Evolutionary conservation across 768 basidiomycete genomes (phyloP).

Genomic region (Cantharellus anzutake): DNA sequence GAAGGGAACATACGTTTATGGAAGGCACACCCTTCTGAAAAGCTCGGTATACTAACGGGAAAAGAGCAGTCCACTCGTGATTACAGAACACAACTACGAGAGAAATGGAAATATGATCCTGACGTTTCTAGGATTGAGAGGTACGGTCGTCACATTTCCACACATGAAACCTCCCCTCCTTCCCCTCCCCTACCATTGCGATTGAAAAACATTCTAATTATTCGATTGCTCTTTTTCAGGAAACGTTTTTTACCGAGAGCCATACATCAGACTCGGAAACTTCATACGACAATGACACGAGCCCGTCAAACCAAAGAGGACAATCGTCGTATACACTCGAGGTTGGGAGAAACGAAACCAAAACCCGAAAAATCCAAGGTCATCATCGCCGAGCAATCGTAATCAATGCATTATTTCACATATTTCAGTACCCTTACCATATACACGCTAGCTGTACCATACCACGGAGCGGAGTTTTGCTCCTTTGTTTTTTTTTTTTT

Average conservation of each 20-base stretch:
- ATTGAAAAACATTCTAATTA: neutral
- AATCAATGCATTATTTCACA: conserved; percentile 26
- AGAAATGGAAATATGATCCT: conserved; percentile 72
- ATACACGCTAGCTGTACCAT: conserved; percentile 18
- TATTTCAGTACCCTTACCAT: too few species aligned
- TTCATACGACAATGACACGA: conserved; percentile 88
- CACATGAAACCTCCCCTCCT: neutral
- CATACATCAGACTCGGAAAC: conserved; percentile 70
- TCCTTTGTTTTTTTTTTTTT: conserved; percentile 28
- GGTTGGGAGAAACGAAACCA: conserved; percentile 71
- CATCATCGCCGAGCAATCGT: conserved; percentile 59
- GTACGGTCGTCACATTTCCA: conserved; percentile 18
- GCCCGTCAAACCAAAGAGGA: conserved; percentile 84
- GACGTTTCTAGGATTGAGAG: conserved; percentile 68
- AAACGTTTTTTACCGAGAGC: conserved; percentile 74
- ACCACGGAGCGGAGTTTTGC: conserved; percentile 17
- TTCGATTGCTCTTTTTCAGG: conserved; percentile 19
- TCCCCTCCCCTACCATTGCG: conserved; percentile 18
- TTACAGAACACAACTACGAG: conserved; percentile 73
- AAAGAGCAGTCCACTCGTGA: conserved; percentile 83
- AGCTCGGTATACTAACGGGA: conserved; percentile 76
- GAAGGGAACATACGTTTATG: conserved; percentile 90
- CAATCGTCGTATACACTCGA: conserved; percentile 72
- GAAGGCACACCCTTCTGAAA: conserved; percentile 87
- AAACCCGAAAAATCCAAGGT: conserved; percentile 81